Evolutionary conservation across 2,329 filamentous ascomycete species (phyloP), one percentile per base, ranked within the genome.

Genomic region (Paecilomyces fulvus): DNA sequence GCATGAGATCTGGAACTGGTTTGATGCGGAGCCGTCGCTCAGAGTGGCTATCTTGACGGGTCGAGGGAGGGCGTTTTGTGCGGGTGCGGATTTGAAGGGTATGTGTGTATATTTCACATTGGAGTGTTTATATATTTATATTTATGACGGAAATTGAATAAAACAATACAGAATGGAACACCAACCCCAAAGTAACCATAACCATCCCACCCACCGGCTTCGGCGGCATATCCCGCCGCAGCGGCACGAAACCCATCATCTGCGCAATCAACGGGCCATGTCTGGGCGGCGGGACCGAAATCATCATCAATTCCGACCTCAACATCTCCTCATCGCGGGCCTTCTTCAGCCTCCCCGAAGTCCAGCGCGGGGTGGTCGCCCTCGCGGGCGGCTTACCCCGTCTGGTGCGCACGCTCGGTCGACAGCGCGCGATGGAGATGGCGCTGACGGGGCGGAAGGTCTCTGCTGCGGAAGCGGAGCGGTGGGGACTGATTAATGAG

Each of bases 261-360:
- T 87, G 85, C 1, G 89, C 89, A 0, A 86, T 92, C n/a, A 89
- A 91, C 66, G 89, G 89, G 1, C 75, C 88, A 30, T 88, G 86
- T 49, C 79, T 89, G 33, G 89, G 89, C 43, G 89, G 89, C 53
- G 89, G 88, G 2, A 85, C 88, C 73, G 89, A 92, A 75, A 90
- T 91, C n/a, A 79, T 82, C 20, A 73, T 84, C 55, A 86, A 86
- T 73, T 81, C 79, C 58, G 89, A 92, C 73, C 74, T 92, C 59
- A 79, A 90, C 1, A 71, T 92, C 21, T 86, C 88, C 9, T 73
- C 72, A 0, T 69, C 74, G 3, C 65, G 67, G 4, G 86, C 87
- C 0, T 74, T 73, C 43, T 91, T 92, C 65, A 81, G 80, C 0
- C 77, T 92, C 4, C 88, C 89, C 0, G 89, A 91, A 72, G 86